These are phyloP conservation scores for Lodderomyces oxycetoniae DNA, from an alignment of 1,139 yeast species.

Conservation along the genomic window DNA sequence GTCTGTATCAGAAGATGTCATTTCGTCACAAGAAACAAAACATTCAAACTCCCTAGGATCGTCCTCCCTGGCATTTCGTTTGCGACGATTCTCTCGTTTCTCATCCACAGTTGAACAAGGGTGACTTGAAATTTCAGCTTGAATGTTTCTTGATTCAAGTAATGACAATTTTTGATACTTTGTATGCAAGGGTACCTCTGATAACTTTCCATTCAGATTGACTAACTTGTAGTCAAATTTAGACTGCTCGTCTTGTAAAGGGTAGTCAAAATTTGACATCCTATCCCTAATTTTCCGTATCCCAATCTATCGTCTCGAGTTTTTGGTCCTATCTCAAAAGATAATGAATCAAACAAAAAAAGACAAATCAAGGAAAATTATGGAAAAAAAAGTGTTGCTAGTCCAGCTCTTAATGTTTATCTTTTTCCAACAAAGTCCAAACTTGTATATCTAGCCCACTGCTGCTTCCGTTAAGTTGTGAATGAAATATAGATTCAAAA, in stretches of 20 bases:
- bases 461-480: no score
- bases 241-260: constrained; percentile 29
- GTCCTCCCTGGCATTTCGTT: constrained; percentile 20
- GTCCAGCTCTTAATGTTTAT: no score
- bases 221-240: constrained; percentile 31
- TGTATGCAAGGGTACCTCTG: constrained; percentile 25
- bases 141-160: neutral
- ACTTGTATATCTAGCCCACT: no score
- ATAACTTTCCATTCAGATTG: constrained; percentile 32
- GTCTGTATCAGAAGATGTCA: constrained; percentile 36
- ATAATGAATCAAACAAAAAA: no score
- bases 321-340: no score
- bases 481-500: no score
- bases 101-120: no score
- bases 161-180: constrained; percentile 28
- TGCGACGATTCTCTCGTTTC: constrained; percentile 22
- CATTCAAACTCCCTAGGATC: constrained; percentile 18
- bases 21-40: constrained; percentile 33
- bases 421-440: no score
- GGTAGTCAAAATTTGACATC: constrained; percentile 18
- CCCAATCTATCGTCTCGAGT: no score
- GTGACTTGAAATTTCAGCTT: neutral
- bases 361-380: no score
- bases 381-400: no score
- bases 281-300: no score